Base-by-base conservation (phyloP, 345 rosid species). In the Gynandropsis gynandra region DNA sequence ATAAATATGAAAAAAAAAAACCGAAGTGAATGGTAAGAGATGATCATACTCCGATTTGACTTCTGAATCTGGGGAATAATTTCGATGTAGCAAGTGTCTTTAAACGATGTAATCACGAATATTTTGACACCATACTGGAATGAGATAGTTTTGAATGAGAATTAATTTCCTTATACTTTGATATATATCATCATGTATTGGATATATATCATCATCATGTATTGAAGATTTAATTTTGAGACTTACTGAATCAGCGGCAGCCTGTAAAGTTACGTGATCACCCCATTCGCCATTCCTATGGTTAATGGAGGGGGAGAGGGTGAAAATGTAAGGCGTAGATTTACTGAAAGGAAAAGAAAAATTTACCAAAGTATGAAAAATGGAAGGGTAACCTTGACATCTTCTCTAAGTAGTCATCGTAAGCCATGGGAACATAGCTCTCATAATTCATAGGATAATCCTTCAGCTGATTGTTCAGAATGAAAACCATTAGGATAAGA, bases 81-180 rank as follows among this genome's bases (percentile, higher is more conserved):
- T 75, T 79, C 84, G 58, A 75, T 75, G 67, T 68, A 73, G 69
- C 84, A 75, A 20, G 84, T 79, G 67, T 79, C 84, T 65, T 79
- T 79, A 74, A 79, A 79, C 47, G 84, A 75, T 34, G 84, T 75
- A 55, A 79, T 76, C 64, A 75, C 81, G 57, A 75, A 70, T 65
- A 75, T 79, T 63, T 68, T 75, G 20, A 79, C 73, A 13, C 84
- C 84, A 57, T 75, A 75, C 84, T 79, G 78, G 73, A 76, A 46
- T 17, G 57, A 54, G 50, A 57, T 32, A 51, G 9, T 50, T n/a
- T n/a, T n/a, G n/a, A n/a, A n/a, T n/a, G n/a, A n/a, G n/a, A 24
- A 33, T n/a, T n/a, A n/a, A n/a, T n/a, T n/a, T n/a, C n/a, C n/a
- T n/a, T n/a, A n/a, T n/a, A n/a, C n/a, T n/a, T n/a, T n/a, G n/a